Evolutionary conservation across 768 basidiomycete species (phyloP).

Genomic region (Crepidotus variabilis): DNA sequence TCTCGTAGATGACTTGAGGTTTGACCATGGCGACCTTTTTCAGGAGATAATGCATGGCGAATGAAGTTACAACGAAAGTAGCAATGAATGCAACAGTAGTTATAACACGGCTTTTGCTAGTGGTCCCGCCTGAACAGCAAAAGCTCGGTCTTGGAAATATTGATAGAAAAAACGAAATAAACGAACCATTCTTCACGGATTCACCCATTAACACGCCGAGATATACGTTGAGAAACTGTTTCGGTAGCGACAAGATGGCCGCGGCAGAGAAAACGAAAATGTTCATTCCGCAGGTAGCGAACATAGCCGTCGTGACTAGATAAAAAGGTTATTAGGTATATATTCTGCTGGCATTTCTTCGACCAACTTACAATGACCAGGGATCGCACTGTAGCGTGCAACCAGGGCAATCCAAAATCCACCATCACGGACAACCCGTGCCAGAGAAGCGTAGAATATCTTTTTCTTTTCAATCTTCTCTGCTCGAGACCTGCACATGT

Average conservation of each 20-base stretch:
- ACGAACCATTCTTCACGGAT: conserved; percentile 27
- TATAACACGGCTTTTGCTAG: conserved; percentile 55
- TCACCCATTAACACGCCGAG: conserved; percentile 76
- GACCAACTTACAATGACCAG: conserved; percentile 68
- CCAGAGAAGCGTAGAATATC: conserved; percentile 57
- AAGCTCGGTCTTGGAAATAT: not conserved
- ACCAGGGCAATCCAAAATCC: conserved; percentile 83
- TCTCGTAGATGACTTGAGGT: conserved; percentile 58
- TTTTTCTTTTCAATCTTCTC: conserved; percentile 65
- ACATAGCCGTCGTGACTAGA: conserved; percentile 82
- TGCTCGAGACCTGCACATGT: conserved; percentile 69
- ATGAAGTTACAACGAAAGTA: conserved; percentile 69
- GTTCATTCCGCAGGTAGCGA: conserved; percentile 86
- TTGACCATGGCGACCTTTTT: conserved; percentile 66
- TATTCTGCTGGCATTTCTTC: not conserved
- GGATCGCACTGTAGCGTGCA: conserved; percentile 77
- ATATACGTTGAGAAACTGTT: conserved; percentile 91
- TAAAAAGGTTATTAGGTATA: not conserved
- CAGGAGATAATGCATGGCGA: conserved; percentile 83
- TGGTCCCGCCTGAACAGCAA: conserved; percentile 26
- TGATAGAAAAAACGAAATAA: not conserved
- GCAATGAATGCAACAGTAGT: conserved; percentile 64
- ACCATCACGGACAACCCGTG: conserved; percentile 75
- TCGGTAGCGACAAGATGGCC: conserved; percentile 82
- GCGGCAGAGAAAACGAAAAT: conserved; percentile 76